Conservation (phyloP, 768 basidiomycete genomes). For the Leccinum pellstonianum region DNA sequence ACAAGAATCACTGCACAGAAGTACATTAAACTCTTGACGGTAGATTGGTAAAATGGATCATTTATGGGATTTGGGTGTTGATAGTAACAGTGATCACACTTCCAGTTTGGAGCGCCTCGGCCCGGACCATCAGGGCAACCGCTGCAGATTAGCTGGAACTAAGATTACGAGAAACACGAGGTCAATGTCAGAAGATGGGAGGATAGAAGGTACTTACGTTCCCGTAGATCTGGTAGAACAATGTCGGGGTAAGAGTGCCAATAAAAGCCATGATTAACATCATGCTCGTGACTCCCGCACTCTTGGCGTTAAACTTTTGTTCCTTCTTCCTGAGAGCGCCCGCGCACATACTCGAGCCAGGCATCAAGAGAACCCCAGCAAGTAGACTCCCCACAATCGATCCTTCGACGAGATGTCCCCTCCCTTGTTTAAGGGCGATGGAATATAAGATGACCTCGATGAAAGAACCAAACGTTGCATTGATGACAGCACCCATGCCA, state of each 20-base stretch:
- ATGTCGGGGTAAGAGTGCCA: constrained; percentile 88
- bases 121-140: constrained; percentile 58
- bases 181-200: constrained; percentile 2
- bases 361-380: constrained; percentile 96
- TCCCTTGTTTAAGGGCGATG: constrained; percentile 86
- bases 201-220: constrained; percentile 60
- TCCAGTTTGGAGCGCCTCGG: constrained; percentile 51
- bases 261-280: constrained; percentile 99
- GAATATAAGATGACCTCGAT: constrained; percentile 94
- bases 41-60: constrained; percentile 96
- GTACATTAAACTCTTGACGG: constrained; percentile 94
- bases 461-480: constrained; percentile 97
- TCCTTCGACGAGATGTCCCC: constrained; percentile 94
- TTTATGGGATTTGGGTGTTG: constrained; percentile 88
- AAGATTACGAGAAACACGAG: constrained; percentile 15
- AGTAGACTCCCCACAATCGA: constrained; percentile 94
- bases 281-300: constrained; percentile 97
- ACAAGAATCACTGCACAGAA: constrained; percentile 89
- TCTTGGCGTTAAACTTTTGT: constrained; percentile 98
- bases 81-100: constrained; percentile 91
- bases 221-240: constrained; percentile 98
- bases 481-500: constrained; percentile 99
- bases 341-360: constrained; percentile 92
- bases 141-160: constrained; percentile 88
- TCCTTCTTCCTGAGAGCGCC: constrained; percentile 90